Evolutionary conservation across 1,139 yeast species (phyloP).

Genomic region (Yamadazyma epiphylla): DNA sequence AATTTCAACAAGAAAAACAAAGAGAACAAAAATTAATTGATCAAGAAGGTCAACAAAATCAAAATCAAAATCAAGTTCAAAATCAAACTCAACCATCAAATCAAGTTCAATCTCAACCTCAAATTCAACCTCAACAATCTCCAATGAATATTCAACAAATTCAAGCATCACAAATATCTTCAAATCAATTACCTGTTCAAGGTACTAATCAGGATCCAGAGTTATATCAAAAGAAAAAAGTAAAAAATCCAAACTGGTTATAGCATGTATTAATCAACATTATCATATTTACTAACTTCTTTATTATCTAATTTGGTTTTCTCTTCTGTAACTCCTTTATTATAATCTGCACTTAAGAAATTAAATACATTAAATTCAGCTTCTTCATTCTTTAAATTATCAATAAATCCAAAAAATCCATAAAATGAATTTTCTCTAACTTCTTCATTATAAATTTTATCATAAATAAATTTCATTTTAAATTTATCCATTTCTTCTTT

Average conservation of each 20-base stretch:
- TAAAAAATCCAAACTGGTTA: slow-evolving; percentile 14
- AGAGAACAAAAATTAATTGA: slow-evolving; percentile 41
- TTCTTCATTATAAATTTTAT: slow-evolving; percentile 88
- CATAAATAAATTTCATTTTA: slow-evolving; percentile 85
- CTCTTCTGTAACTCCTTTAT: slow-evolving; percentile 23
- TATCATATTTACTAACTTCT: slow-evolving; percentile 11
- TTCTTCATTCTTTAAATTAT: slow-evolving; percentile 51
- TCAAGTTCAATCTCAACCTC: slow-evolving; percentile 10
- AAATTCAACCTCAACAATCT: slow-evolving; percentile 8
- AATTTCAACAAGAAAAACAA: slow-evolving; percentile 66
- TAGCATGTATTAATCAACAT: slow-evolving; percentile 13
- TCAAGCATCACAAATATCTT: slow-evolving; percentile 1
- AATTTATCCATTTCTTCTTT: slow-evolving; percentile 73
- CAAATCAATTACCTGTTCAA: too few relatives aligned
- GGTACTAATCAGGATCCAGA: slow-evolving; percentile 17
- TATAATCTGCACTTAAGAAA: slow-evolving; percentile 60
- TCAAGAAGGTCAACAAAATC: slow-evolving; percentile 16
- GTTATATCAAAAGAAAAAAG: slow-evolving; percentile 8
- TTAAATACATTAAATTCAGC: slow-evolving; percentile 50
- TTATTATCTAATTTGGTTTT: slow-evolving; percentile 4
- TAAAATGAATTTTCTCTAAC: slow-evolving; percentile 81
- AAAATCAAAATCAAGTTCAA: slow-evolving; percentile 10
- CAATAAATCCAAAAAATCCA: slow-evolving; percentile 86
- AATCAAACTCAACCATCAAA: slow-evolving; percentile 7
- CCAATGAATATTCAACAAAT: slow-evolving; percentile 5